phyloP scores from a whole-genome alignment of 2,329 filamentous ascomycete species.

The Alternaria sp. region DNA sequence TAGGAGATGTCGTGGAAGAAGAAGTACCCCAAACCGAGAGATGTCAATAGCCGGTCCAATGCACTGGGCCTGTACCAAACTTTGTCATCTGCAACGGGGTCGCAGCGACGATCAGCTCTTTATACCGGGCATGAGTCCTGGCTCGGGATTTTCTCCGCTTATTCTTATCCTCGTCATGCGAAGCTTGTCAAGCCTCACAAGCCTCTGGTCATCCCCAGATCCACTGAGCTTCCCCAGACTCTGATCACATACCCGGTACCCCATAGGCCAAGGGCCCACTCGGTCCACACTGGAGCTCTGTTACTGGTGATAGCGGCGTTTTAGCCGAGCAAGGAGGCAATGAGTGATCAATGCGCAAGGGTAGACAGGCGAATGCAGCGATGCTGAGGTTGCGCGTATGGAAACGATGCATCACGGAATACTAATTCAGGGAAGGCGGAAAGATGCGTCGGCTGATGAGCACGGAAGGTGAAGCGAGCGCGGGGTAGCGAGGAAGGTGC shows the following conservation, averaged over 20 bases:
- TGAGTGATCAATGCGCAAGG: neutral
- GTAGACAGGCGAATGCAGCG: constrained; percentile 1
- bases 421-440: constrained; percentile 12
- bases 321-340: constrained; percentile 9
- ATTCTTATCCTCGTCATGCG: constrained; percentile 8
- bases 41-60: neutral
- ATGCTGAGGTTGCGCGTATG: constrained; percentile 10
- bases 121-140: constrained; percentile 10
- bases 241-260: constrained; percentile 9
- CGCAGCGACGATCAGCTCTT: constrained; percentile 9
- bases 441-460: neutral
- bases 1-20: neutral
- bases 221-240: constrained; percentile 5
- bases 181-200: constrained; percentile 5
- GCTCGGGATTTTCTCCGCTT: constrained; percentile 15
- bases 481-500: constrained; percentile 15
- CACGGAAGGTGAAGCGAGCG: constrained; percentile 16
- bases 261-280: constrained; percentile 12
- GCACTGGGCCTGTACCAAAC: constrained; percentile 8
- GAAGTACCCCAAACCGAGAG: neutral
- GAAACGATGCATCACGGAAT: constrained; percentile 12
- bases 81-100: neutral
- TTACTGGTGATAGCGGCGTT: constrained; percentile 9
- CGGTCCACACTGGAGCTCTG: neutral
- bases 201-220: constrained; percentile 3